Evolutionary conservation across 768 basidiomycete genomes (phyloP).

Genomic region (Pleurotus salmoneostramineus): DNA sequence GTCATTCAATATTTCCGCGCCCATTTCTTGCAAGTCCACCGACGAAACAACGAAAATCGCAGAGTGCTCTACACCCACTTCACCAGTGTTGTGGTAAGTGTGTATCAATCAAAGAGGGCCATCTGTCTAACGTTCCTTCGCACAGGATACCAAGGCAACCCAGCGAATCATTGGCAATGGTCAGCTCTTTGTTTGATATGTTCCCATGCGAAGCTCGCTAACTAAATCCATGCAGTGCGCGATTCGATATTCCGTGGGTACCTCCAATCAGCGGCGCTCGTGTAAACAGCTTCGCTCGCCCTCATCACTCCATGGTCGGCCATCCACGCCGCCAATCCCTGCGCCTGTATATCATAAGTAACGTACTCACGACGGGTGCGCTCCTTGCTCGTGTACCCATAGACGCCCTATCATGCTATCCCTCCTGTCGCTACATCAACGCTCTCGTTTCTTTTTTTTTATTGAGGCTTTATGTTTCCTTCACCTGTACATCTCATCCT

Average conservation of each 20-base stretch:
- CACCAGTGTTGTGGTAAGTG: slow-evolving; percentile 71
- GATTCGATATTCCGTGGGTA: slow-evolving; percentile 77
- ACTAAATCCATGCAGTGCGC: slow-evolving; percentile 40
- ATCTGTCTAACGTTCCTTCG: slow-evolving; percentile 3
- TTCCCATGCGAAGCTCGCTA: slow-evolving; percentile 10
- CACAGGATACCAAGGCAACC: slow-evolving; percentile 77
- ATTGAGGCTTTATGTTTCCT: background rate
- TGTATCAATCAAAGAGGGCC: slow-evolving; percentile 5
- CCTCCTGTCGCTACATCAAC: background rate
- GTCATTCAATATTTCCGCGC: slow-evolving; percentile 85
- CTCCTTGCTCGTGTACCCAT: slow-evolving; percentile 1
- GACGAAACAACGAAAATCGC: slow-evolving; percentile 73
- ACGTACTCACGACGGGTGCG: background rate
- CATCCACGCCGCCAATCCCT: background rate
- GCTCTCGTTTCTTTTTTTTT: background rate
- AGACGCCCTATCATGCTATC: background rate
- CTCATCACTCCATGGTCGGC: background rate
- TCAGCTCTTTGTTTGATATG: slow-evolving; percentile 25
- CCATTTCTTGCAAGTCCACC: slow-evolving; percentile 81
- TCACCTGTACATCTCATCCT: background rate
- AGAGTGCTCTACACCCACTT: slow-evolving; percentile 81
- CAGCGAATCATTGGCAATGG: slow-evolving; percentile 82
- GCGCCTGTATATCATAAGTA: background rate
- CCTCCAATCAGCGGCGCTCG: slow-evolving; percentile 66
- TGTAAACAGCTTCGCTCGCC: slow-evolving; percentile 30